Conservation (phyloP, 495 filamentous ascomycete species). For the Penicillium crystallinum region DNA sequence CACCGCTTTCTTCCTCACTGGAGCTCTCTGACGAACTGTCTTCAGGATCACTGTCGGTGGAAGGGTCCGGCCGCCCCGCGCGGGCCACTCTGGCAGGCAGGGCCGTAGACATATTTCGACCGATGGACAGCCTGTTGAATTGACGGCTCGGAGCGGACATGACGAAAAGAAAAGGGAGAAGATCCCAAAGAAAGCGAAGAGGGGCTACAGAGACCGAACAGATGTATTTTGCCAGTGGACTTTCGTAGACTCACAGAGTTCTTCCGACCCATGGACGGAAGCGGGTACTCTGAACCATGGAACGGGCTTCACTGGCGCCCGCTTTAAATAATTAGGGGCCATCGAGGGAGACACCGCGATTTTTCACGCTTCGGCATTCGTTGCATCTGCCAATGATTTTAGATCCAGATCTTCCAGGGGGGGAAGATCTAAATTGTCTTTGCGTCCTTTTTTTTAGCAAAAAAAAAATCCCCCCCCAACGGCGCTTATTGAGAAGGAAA, state of each 20-base stretch:
- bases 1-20: slow-evolving; percentile 13
- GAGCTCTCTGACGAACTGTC: slow-evolving; percentile 10
- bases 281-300: slow-evolving; percentile 37
- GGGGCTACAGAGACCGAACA: slow-evolving; percentile 1
- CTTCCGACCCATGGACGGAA: slow-evolving; percentile 36
- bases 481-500: slow-evolving; percentile 15
- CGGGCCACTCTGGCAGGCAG: slow-evolving; percentile 19
- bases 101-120: slow-evolving; percentile 29
- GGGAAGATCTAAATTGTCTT: neutral
- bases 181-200: slow-evolving; percentile 2
- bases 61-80: slow-evolving; percentile 14
- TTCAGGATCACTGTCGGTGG: slow-evolving; percentile 15
- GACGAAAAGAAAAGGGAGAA: slow-evolving; percentile 8
- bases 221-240: slow-evolving; percentile 10
- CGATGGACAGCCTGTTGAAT: slow-evolving; percentile 37
- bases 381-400: neutral
- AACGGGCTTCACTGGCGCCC: slow-evolving; percentile 21
- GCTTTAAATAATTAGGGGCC: slow-evolving; percentile 27
- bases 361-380: neutral
- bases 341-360: neutral
- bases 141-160: slow-evolving; percentile 42
- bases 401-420: neutral
- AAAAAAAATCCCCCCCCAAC: too few relatives aligned
- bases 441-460: neutral
- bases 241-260: slow-evolving; percentile 31